Evolutionary conservation across 176 grass and related monocot genomes (phyloP), one percentile per base, ranked within the genome.

Genomic region (Raddia guianensis): DNA sequence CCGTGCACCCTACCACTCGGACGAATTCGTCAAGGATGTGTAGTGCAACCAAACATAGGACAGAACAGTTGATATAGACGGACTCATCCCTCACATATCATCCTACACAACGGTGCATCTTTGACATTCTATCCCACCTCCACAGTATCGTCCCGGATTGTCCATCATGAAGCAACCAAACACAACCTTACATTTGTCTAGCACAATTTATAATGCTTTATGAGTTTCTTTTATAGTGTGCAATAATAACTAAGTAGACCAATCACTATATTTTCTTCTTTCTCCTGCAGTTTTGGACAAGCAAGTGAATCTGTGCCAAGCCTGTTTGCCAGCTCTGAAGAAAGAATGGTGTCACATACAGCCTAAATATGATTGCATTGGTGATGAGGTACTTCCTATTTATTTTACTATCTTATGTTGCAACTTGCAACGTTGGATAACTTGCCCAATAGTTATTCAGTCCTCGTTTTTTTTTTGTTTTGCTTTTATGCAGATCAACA

Each of bases 311-410:
- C 19, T 98, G 20, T 94, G 85, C 80, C 73, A 90, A 78, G 69
- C 49, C 86, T 98, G 95, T 83, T 91, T 88, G 79, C 77, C 68
- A 73, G 55, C 57, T 78, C 75, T 98, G 44, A 98, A 94, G 80
- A 84, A 81, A 63, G 86, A 94, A 66, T 94, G 92, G 90, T 83
- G 70, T 87, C 68, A 75, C 52, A 75, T 94, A 75, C 64, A 71
- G 49, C 61, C 60, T 32, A 61, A 74, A 76, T 68, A 82, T 60
- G 72, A 70, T 63, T 67, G 20, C 84, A n/a, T 68, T 78, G 78
- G 67, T 66, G 81, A 93, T 58, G 90, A 93, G 87, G 95, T 92
- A 84, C 83, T 75, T 49, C 42, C 20, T 6, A 70, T 77, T 82
- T 69, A 75, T 21, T 79, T 58, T 85, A 61, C 63, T 66, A 76